Conservation (phyloP, 2,329 filamentous ascomycete genomes). For the Xylaria sp. region DNA sequence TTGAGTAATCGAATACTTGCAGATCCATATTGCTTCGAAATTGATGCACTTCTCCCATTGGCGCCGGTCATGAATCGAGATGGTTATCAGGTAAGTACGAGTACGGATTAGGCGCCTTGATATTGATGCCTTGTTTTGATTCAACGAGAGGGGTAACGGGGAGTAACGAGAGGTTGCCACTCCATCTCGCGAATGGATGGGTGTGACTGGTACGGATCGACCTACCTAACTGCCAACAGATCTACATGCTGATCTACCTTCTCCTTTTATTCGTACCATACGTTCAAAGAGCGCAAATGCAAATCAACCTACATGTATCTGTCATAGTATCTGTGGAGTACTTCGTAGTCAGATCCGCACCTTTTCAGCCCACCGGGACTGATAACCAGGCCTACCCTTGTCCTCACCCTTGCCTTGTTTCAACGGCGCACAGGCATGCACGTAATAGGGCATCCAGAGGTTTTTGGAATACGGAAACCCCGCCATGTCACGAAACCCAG, state of each 20-base stretch:
- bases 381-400: background rate
- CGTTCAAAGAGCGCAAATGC: background rate
- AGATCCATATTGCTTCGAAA: background rate
- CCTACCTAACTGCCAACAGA: background rate
- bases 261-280: background rate
- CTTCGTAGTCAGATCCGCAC: background rate
- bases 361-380: background rate
- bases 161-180: background rate
- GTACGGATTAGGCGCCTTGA: no score
- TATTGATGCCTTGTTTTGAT: background rate
- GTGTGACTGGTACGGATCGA: background rate
- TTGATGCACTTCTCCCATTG: background rate
- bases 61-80: background rate
- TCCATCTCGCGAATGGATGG: constrained; percentile 2
- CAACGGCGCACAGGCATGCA: constrained; percentile 6
- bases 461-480: constrained; percentile 5
- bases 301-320: background rate
- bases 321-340: no score
- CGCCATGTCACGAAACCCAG: constrained; percentile 15
- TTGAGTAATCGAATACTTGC: background rate
- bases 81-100: no score
- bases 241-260: background rate
- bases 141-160: constrained; percentile 14
- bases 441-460: background rate
- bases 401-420: constrained; percentile 10